Conservation (phyloP, 31 red algal species). For the Asparagopsis taxiformis region DNA sequence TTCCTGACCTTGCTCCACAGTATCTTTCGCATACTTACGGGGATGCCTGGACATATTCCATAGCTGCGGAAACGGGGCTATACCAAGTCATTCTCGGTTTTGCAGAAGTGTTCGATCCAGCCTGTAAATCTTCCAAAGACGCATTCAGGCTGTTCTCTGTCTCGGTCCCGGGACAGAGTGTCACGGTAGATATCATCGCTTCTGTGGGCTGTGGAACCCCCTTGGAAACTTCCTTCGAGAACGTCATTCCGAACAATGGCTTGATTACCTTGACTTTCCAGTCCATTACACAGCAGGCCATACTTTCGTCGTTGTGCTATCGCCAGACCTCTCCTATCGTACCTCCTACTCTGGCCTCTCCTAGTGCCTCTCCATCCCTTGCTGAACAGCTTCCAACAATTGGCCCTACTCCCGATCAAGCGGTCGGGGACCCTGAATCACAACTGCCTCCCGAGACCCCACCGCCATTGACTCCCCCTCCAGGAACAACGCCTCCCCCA, state of each 20-base stretch:
- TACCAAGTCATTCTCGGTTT: constrained; percentile 52
- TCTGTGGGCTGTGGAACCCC: constrained; percentile 33
- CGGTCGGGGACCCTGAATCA: too few species aligned
- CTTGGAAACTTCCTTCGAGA: constrained; percentile 25
- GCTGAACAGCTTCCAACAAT: too few species aligned
- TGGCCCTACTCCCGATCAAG: too few species aligned
- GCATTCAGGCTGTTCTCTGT: constrained; percentile 24
- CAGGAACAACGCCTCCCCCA: too few species aligned
- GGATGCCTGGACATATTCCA: constrained; percentile 28
- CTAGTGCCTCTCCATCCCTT: too few species aligned
- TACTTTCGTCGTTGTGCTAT: constrained; percentile 48
- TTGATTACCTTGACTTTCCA: constrained; percentile 15
- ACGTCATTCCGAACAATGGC: background rate
- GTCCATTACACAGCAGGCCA: constrained; percentile 27
- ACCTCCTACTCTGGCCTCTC: too few species aligned
- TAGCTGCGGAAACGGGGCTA: constrained; percentile 17
- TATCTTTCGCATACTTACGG: constrained; percentile 52
- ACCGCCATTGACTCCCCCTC: too few species aligned
- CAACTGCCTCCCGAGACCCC: too few species aligned
- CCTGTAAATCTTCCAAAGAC: constrained; percentile 12
- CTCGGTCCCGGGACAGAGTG: constrained; percentile 23
- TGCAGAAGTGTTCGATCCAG: constrained; percentile 39
- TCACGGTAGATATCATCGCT: constrained; percentile 29
- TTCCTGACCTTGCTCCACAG: constrained; percentile 38
- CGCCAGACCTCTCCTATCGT: too few species aligned